A percentile compares a stretch with the other conserved stretches of the same genome.
Evolutionary conservation across 2,329 filamentous ascomycete species (phyloP).

Genomic region (Myotisia sp.): DNA sequence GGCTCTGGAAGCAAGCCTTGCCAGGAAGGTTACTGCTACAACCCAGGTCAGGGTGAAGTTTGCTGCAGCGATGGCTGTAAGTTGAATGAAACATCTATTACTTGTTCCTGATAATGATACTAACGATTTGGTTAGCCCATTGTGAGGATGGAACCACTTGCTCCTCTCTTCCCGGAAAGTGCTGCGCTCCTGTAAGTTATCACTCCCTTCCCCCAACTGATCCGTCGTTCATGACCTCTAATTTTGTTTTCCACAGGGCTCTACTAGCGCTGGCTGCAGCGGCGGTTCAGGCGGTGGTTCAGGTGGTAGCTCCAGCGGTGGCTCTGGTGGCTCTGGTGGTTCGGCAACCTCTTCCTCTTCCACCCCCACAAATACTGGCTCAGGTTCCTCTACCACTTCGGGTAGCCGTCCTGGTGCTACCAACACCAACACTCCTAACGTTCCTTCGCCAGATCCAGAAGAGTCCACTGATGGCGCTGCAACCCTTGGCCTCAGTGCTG

Average conservation of each 20-base stretch:
- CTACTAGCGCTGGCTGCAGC: neutral
- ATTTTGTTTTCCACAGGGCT: neutral
- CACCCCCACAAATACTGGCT: neutral
- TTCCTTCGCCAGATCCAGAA: too few relatives aligned
- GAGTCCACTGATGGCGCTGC: slow-evolving; percentile 2
- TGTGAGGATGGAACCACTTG: too few relatives aligned
- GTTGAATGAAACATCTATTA: neutral
- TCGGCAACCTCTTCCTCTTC: slow-evolving; percentile 1
- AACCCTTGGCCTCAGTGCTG: neutral
- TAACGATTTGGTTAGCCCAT: too few relatives aligned
- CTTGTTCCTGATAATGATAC: too few relatives aligned
- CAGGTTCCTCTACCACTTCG: neutral
- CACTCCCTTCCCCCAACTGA: too few relatives aligned
- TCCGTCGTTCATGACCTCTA: neutral
- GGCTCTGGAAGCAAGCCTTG: slow-evolving; percentile 3
- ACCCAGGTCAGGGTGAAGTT: neutral
- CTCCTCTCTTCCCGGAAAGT: too few relatives aligned
- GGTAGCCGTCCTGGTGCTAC: neutral
- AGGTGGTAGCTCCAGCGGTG: neutral
- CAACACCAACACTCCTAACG: too few relatives aligned
- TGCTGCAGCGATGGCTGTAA: neutral
- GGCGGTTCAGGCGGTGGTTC: neutral
- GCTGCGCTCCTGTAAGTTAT: too few relatives aligned
- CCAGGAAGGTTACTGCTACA: slow-evolving; percentile 2
- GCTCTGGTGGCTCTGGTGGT: slow-evolving; percentile 3